A percentile compares a stretch with the other conserved stretches of the same genome.
phyloP scores from a whole-genome alignment of 805 yeast species.

The Zygosaccharomyces kombuchaensis region DNA sequence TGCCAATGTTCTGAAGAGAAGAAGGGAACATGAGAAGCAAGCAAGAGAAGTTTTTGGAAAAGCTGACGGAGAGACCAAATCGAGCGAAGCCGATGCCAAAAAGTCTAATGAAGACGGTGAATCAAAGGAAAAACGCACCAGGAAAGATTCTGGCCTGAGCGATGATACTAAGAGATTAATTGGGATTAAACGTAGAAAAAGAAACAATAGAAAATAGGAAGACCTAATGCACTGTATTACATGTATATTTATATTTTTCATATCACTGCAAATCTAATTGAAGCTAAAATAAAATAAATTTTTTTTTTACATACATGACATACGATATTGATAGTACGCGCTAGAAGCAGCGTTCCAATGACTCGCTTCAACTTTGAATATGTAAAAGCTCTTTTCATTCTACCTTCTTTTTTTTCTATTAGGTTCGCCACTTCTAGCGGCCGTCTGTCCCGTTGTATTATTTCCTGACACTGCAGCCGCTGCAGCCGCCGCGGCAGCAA shows the following conservation, averaged over 20 bases:
- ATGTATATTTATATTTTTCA: constrained; percentile 1
- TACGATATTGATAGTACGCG: too few relatives aligned
- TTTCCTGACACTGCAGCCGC: constrained; percentile 36
- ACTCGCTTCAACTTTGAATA: neutral
- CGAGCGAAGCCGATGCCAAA: constrained; percentile 20
- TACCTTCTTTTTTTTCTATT: constrained; percentile 29
- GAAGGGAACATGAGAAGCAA: constrained; percentile 60
- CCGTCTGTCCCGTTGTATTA: constrained; percentile 15
- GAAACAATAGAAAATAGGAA: constrained; percentile 45
- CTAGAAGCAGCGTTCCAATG: neutral
- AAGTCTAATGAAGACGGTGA: constrained; percentile 28
- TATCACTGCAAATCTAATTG: neutral
- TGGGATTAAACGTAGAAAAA: constrained; percentile 59
- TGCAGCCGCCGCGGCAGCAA: constrained; percentile 39
- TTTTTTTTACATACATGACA: too few relatives aligned
- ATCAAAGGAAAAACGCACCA: constrained; percentile 14
- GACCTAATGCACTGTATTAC: neutral
- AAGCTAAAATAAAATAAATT: neutral
- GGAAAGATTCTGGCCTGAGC: constrained; percentile 39
- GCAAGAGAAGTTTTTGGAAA: constrained; percentile 37
- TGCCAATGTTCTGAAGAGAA: constrained; percentile 87
- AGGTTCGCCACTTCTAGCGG: constrained; percentile 24
- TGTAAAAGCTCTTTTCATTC: neutral
- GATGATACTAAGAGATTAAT: constrained; percentile 60
- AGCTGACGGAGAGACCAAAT: constrained; percentile 25